phyloP scores from a whole-genome alignment of 331 rosid species.

The Arachis monticola region DNA sequence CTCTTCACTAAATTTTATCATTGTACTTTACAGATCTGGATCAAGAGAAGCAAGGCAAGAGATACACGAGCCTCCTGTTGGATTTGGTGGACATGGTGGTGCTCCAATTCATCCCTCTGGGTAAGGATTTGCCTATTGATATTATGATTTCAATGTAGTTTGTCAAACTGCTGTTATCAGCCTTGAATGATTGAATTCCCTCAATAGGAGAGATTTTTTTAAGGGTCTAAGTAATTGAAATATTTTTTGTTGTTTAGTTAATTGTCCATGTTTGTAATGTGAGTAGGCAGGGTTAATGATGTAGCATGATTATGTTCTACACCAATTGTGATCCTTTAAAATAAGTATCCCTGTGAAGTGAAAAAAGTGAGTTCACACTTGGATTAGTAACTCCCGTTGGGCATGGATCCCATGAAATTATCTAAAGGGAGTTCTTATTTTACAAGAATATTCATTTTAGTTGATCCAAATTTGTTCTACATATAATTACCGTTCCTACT shows the following conservation, averaged over 20 bases:
- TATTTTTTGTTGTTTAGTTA: slow-evolving; percentile 4
- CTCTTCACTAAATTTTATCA: slow-evolving; percentile 14
- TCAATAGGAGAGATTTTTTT: neutral
- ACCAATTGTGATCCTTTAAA: no score
- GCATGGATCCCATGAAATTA: no score
- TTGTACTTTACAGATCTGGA: slow-evolving; percentile 53
- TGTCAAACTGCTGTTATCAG: neutral
- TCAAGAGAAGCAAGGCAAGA: slow-evolving; percentile 47
- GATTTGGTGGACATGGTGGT: slow-evolving; percentile 51
- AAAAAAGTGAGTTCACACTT: no score
- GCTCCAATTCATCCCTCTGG: slow-evolving; percentile 54
- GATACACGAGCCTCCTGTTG: slow-evolving; percentile 43
- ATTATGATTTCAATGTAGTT: slow-evolving; percentile 15
- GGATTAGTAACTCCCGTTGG: no score
- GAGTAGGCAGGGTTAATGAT: neutral
- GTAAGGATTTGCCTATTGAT: slow-evolving; percentile 44
- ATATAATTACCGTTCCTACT: neutral
- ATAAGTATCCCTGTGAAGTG: no score
- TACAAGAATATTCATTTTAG: no score
- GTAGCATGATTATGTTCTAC: neutral
- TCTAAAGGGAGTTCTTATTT: no score
- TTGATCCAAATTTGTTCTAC: neutral
- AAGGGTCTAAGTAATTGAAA: slow-evolving; percentile 1
- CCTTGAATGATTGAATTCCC: neutral
- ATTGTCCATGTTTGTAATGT: slow-evolving; percentile 15